Base-by-base conservation (phyloP, 2,329 filamentous ascomycete species). In the Fusarium fujikuroi region DNA sequence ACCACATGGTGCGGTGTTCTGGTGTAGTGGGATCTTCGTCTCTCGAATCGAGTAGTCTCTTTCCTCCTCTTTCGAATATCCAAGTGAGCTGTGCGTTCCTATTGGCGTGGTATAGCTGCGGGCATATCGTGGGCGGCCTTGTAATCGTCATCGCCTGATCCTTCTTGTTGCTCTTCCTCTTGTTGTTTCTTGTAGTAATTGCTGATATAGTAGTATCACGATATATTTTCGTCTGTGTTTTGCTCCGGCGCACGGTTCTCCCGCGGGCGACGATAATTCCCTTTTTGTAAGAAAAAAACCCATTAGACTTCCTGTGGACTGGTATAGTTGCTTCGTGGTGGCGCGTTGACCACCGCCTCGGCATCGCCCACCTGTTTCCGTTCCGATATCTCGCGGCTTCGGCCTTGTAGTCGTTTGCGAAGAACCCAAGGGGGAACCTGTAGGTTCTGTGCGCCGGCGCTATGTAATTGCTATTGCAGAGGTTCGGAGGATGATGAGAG, bases 401-500 rank as follows among this genome's bases (percentile, higher is more conserved):
- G 75, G 86, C 88, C 77, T 89, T 91, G 75, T 44, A 93, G 88
- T 79, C 91, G 92, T 80, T 94, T 91, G 79, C 92, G 90, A 83
- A 83, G 77, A 75, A 81, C 75, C 63, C 83, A 78, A 37, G 80
- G 79, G 63, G 72, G 69, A 50, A 74, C 72, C 60, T 74, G 72
- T n/a, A 80, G 75, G 64, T 78, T 76, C 57, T 78, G 78, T 63
- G 80, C 77, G 68, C 78, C 77, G 79, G 83, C 79, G 79, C 81
- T 78, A 78, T 89, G 84, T 95, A 90, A 89, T 90, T 91, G 88
- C 89, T 96, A 98, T 93, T 98, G 95, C 58, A 99, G 87, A 75
- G 96, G 96, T 83, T 99, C 96, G 32, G 95, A 98, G 42, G 94
- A 97, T 75, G 94, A 97, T 47, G 95, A 97, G 32, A 99, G 89